Evolutionary conservation across 331 rosid species (phyloP), one percentile per base, ranked within the genome.

Genomic region (Acacia pycnantha): DNA sequence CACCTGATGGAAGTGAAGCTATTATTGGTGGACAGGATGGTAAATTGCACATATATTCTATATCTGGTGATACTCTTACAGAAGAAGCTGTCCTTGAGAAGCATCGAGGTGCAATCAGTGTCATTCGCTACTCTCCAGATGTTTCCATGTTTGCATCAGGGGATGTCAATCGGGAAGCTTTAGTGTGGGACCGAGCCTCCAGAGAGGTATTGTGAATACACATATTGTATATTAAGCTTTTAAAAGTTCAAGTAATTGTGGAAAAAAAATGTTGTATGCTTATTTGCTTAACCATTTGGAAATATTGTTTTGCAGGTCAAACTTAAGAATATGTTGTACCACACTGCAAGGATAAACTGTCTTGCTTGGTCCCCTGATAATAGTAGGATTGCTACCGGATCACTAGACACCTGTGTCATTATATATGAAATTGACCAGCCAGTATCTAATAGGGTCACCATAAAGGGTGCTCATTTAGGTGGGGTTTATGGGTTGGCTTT

Each of bases 131-230:
- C 90, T 95, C 99, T 81, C 97, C 99, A 33, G 96, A 93, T 70
- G 85, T 91, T 77, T 92, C 99, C 62, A 91, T 93, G 99, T 92
- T 92, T 92, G 99, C 97, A 83, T 93, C 99, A 73, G 99, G 94
- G 80, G 99, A 95, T 89, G 88, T 88, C 83, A 95, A 95, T 84
- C 90, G 99, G 82, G 99, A 95, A 90, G 98, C 97, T 75, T 64
- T 93, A 53, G 89, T 95, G 71, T 95, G 99, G 99, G 95, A 93
- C 86, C 83, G 89, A 54, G 85, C 86, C 72, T 80, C 97, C 64
- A 83, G 85, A 61, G 99, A 95, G 90, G 99, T 92, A 87, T 67
- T 70, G 56, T 79, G 77, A 66, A 70, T 76, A 27, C 41, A 83
- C 16, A 10, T 24, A 59, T 11, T 44, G 27, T 37, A 74, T 44